Base-by-base conservation (phyloP, 2,329 filamentous ascomycete genomes). In the Pleoardoris graminearum region DNA sequence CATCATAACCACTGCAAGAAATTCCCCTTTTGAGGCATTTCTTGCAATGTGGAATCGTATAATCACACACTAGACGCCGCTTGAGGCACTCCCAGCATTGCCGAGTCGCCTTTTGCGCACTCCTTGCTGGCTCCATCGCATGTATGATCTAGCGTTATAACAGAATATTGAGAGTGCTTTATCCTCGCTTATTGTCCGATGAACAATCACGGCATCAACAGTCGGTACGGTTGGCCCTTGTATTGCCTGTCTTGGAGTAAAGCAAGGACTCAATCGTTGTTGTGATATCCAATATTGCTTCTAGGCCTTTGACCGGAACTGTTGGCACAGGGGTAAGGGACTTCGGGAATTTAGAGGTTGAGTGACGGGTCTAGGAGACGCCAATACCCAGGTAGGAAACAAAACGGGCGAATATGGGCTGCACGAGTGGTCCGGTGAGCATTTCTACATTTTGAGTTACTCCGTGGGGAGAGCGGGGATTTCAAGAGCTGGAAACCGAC, bases 11-110 rank as follows among this genome's bases (percentile, higher is more conserved):
- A 3, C 66, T 66, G 32, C 69, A 71, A 4, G 65, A 58, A 27
- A 57, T 66, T 6, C 69, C 67, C 10, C 55, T 50, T 39, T 60
- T 67, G 17, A 59, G 50, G 55, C 68, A 71, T 45, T 70, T 71
- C 32, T 61, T 66, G 51, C 69, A 71, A 41, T 59, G 58, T 7
- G 69, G 68, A 4, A 65, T 36, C n/a, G 61, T 63, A n/a, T 61
- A 63, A 51, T 71, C 69, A 46, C 69, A 71, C 1, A 71, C 69
- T 22, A 70, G 52, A 1, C 69, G 61, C 12, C 67, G 61, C 44
- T 65, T 67, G 21, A 68, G 55, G 45, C 69, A 71, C 22, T 66
- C 68, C 69, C 68, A 71, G 51, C 68, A 71, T 57, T 70, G 69
- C 1, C 64, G 62, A 2, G 48, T 59, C 50, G 66, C 61, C 51